Evolutionary conservation across 164 flowering plant species (phyloP).

Genomic region (Magnolia officinalis): DNA sequence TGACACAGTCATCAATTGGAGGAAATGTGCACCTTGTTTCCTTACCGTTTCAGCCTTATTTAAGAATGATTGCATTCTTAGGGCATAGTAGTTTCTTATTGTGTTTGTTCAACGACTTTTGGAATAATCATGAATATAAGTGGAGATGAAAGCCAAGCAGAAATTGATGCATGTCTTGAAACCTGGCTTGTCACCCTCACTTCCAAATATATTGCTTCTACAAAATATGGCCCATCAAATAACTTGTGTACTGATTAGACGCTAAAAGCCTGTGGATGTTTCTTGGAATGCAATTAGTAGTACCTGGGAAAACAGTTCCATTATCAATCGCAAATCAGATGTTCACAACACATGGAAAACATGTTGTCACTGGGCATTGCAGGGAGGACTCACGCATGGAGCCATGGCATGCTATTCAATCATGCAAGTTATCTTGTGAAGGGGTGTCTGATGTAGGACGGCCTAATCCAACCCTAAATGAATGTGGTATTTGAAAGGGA

Average conservation of each 20-base stretch:
- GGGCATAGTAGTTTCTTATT: not conserved
- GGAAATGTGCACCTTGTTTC: not conserved
- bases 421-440: too few species aligned
- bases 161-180: not conserved
- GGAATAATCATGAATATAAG: not conserved
- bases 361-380: too few species aligned
- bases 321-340: too few species aligned
- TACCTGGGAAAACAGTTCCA: too few species aligned
- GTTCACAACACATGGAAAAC: too few species aligned
- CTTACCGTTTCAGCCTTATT: not conserved
- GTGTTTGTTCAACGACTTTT: not conserved
- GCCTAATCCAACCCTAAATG: too few species aligned
- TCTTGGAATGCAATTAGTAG: too few species aligned
- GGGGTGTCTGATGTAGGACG: too few species aligned
- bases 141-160: not conserved
- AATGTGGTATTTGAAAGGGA: too few species aligned
- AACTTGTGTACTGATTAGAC: too few species aligned
- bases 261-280: not conserved
- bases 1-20: not conserved
- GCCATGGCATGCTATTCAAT: too few species aligned
- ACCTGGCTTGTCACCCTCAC: not conserved
- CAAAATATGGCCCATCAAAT: not conserved
- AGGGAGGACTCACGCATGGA: too few species aligned
- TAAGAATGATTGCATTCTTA: not conserved
- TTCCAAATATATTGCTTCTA: not conserved